These are phyloP conservation scores for Spathaspora hagerdaliae DNA, from an alignment of 805 yeast genomes.

Conservation along the genomic window DNA sequence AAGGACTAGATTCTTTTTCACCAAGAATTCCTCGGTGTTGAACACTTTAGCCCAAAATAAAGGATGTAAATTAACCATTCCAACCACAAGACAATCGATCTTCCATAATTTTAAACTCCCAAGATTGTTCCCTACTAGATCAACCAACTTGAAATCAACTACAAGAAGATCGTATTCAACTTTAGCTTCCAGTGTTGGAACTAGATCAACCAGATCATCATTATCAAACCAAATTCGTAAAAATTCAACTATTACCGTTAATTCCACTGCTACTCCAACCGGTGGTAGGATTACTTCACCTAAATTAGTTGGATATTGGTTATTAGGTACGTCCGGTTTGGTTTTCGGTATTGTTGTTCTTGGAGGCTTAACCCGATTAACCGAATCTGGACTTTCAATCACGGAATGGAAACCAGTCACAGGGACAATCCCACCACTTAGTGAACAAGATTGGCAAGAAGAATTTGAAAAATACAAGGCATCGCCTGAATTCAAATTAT, in stretches of 20 bases:
- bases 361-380: constrained; percentile 92
- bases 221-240: not conserved
- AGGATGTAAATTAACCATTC: constrained; percentile 6
- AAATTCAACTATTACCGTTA: too few relatives aligned
- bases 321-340: constrained; percentile 78
- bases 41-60: constrained; percentile 23
- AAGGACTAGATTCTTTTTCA: constrained; percentile 55
- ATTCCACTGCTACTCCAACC: not conserved
- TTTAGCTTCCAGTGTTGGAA: too few relatives aligned
- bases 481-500: constrained; percentile 86
- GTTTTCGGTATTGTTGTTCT: constrained; percentile 95
- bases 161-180: not conserved
- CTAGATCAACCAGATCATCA: not conserved
- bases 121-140: constrained; percentile 8
- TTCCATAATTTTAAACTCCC: constrained; percentile 1
- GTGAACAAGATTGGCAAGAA: constrained; percentile 74
- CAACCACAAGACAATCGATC: not conserved
- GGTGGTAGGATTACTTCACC: constrained; percentile 11
- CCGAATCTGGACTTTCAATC: constrained; percentile 93
- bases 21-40: constrained; percentile 48
- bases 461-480: constrained; percentile 79
- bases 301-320: constrained; percentile 73
- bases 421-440: constrained; percentile 87
- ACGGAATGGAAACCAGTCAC: constrained; percentile 99
- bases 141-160: too few relatives aligned